These are phyloP conservation scores for Clavispora phyllophila DNA, from an alignment of 805 yeast species.

Conservation along the genomic window DNA sequence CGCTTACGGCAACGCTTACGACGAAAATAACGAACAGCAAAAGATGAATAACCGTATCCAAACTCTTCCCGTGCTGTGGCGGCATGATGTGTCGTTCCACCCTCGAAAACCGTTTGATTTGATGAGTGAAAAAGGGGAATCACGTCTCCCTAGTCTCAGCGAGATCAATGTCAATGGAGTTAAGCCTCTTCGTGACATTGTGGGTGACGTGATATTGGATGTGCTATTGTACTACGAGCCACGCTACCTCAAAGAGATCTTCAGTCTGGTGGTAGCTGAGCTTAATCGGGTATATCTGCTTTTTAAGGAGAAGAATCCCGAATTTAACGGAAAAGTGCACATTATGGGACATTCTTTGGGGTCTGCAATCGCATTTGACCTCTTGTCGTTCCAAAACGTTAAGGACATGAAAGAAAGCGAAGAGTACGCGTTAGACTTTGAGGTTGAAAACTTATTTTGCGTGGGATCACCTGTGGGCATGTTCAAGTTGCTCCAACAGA, in stretches of 20 bases:
- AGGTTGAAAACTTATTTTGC: conserved; percentile 69
- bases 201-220: conserved; percentile 86
- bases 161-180: conserved; percentile 78
- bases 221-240: conserved; percentile 74
- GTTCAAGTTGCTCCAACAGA: conserved; percentile 67
- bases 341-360: conserved; percentile 91
- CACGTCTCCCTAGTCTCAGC: conserved; percentile 54
- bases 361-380: conserved; percentile 76
- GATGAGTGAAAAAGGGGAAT: conserved; percentile 24
- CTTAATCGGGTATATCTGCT: conserved; percentile 57
- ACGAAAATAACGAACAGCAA: conserved; percentile 10
- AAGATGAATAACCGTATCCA: conserved; percentile 58
- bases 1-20: conserved; percentile 20
- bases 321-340: conserved; percentile 76
- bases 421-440: conserved; percentile 48
- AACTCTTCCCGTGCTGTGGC: conserved; percentile 88
- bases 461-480: conserved; percentile 91
- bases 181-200: conserved; percentile 64
- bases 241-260: conserved; percentile 54
- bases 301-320: conserved; percentile 61
- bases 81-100: conserved; percentile 67
- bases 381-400: conserved; percentile 48
- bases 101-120: conserved; percentile 39
- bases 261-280: conserved; percentile 55
- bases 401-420: conserved; percentile 29